Evolutionary conservation across 805 yeast species (phyloP).

Genomic region (Candida silvicultrix): DNA sequence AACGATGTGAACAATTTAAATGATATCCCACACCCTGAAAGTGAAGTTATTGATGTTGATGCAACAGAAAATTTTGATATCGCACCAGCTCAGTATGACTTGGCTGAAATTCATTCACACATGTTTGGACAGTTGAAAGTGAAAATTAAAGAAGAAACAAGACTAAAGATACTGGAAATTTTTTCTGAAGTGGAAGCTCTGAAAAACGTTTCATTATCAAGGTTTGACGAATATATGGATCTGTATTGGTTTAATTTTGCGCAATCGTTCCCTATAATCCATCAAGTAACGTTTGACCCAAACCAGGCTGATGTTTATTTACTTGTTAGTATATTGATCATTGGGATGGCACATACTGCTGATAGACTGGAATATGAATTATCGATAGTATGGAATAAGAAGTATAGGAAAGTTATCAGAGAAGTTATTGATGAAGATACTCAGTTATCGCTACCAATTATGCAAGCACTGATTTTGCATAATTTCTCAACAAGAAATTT

Average conservation of each 20-base stretch:
- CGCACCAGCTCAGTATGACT: neutral
- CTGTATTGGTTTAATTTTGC: neutral
- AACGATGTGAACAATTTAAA: neutral
- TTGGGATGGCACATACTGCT: constrained; percentile 1
- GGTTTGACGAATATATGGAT: neutral
- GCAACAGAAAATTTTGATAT: neutral
- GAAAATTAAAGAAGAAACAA: neutral
- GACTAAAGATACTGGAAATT: neutral
- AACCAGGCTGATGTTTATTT: neutral
- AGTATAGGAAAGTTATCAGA: neutral
- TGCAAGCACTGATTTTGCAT: neutral
- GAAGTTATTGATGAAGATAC: neutral
- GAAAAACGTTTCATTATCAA: neutral
- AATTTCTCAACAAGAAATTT: neutral
- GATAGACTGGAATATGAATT: neutral
- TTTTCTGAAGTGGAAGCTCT: neutral
- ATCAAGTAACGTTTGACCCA: neutral
- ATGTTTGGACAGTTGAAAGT: neutral
- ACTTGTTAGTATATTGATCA: neutral
- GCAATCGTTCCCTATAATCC: neutral
- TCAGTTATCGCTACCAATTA: neutral
- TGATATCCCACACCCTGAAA: neutral
- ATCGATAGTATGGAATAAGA: neutral
- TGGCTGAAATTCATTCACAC: neutral
- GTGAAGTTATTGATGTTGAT: neutral